A percentile compares a stretch with the other conserved stretches of the same genome.
Conservation (phyloP, 176 grass and related monocot species). For the Oryza meyeriana region DNA sequence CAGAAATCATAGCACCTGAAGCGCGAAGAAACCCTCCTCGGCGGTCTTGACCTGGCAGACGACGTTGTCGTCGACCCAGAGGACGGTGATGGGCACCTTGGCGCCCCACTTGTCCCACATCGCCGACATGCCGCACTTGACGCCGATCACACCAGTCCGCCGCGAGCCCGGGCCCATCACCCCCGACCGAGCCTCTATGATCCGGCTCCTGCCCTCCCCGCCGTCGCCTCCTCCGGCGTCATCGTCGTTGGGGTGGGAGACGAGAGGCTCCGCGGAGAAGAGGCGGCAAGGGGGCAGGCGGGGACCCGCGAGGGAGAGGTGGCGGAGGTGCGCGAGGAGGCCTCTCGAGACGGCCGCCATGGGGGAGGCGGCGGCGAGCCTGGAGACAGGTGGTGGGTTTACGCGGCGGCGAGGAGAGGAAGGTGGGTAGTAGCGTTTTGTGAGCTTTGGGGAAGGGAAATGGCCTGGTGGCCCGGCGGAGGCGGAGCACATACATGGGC, state of each 20-base stretch:
- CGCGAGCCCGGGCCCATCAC: conserved; percentile 60
- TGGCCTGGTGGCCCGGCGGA: conserved; percentile 24
- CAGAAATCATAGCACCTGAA: conserved; percentile 58
- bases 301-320: conserved; percentile 26
- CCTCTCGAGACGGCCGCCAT: conserved; percentile 90
- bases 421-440: conserved; percentile 41
- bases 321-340: conserved; percentile 58
- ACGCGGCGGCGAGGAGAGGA: conserved; percentile 37
- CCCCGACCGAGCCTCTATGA: conserved; percentile 62
- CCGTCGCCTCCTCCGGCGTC: conserved; percentile 21
- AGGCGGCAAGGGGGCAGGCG: conserved; percentile 27
- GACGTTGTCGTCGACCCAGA: conserved; percentile 94
- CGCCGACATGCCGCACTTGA: conserved; percentile 97
- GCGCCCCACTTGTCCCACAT: conserved; percentile 99
- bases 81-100: conserved; percentile 80
- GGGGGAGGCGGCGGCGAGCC: conserved; percentile 14
- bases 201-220: conserved; percentile 29
- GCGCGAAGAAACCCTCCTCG: conserved; percentile 78
- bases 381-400: conserved; percentile 25
- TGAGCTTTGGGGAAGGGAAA: background rate
- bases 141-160: conserved; percentile 77
- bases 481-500: background rate
- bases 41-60: conserved; percentile 95
- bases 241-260: conserved; percentile 39
- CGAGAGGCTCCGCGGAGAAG: conserved; percentile 61